Base-by-base conservation (phyloP, 768 basidiomycete species). In the Leccinum barrowsii region DNA sequence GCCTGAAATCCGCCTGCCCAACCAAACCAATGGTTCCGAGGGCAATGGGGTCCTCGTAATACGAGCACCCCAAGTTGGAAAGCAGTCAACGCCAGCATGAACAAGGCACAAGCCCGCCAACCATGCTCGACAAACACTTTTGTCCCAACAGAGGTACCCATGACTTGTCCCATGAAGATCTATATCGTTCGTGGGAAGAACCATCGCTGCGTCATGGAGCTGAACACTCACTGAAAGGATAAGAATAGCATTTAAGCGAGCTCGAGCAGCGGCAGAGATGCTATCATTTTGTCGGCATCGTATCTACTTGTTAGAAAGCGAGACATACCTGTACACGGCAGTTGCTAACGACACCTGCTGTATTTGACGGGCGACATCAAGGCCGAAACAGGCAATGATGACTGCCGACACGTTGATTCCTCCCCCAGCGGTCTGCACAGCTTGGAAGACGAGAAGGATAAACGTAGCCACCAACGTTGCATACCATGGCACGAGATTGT, bases 141-240 rank as follows among this genome's bases (percentile, higher is more conserved):
- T 0, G 89, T 87, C 30, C 90, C 86, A 1, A 86, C 85, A 0
- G 87, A 79, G 0, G 90, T 92, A 17, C 92, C 92, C 73, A 89
- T 85, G 10, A 92, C 87, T 75, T 93, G 90, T 0, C 92, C 92
- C 22, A 89, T 78, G 71, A 91, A 90, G 30, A 88, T 61, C 74
- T 78, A 54, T 24, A 24, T 8, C 7, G 10, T 1, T 44, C 47
- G 21, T 63, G 47, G 35, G 2, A 46, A 2, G 5, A 15, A 1
- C 6, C 6, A 17, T 24, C 13, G 11, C 50, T n/a, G 17, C 7
- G 19, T 26, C 2, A 5, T 17, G 10, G 7, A 17, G 12, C 13
- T 2, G 22, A 26, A 15, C 47, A 70, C 80, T 60, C 66, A 87
- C 87, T 2, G 85, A 84, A 54, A 93, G 76, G 49, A 94, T 81